Percentiles rank a stretch among this genome's conserved stretches.
These are phyloP conservation scores for Tetrahymena malaccensis DNA, from an alignment of 73 alveolate genomes.

Conservation along the genomic window DNA sequence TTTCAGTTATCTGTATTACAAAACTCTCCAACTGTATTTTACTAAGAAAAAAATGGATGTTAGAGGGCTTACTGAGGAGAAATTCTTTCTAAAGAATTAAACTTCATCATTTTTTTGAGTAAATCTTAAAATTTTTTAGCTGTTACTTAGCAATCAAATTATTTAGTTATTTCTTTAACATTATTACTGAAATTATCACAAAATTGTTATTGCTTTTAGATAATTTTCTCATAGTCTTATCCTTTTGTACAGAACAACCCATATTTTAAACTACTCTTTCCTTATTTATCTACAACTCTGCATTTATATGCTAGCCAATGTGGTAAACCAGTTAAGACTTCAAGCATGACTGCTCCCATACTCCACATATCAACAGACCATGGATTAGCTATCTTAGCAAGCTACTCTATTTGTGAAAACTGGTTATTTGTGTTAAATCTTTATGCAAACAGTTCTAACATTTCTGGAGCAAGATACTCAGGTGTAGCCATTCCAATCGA, in stretches of 20 bases:
- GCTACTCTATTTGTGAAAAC: neutral
- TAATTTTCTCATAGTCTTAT: constrained; percentile 47
- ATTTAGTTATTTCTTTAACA: constrained; percentile 20
- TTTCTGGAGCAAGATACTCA: constrained; percentile 84
- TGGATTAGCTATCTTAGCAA: constrained; percentile 19
- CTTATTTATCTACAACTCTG: constrained; percentile 49
- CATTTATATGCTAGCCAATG: constrained; percentile 73
- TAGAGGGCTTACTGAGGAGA: constrained; percentile 46
- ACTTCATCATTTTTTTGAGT: constrained; percentile 23
- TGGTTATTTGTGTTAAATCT: constrained; percentile 4
- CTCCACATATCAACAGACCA: constrained; percentile 77
- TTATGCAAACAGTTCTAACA: constrained; percentile 46
- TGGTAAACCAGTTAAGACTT: constrained; percentile 59
- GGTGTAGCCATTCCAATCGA: constrained; percentile 71
- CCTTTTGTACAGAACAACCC: constrained; percentile 56
- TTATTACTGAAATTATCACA: constrained; percentile 41
- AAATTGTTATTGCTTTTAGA: constrained; percentile 40
- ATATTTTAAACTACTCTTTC: constrained; percentile 15
- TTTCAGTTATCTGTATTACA: neutral
- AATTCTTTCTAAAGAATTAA: constrained; percentile 24
- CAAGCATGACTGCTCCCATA: constrained; percentile 64
- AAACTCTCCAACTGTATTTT: neutral
- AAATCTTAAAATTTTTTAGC: constrained; percentile 18
- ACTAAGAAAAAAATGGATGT: constrained; percentile 40
- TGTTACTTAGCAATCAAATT: constrained; percentile 2